Base-by-base conservation (phyloP, 2,329 filamentous ascomycete species). In the Teratosphaeria destructans region DNA sequence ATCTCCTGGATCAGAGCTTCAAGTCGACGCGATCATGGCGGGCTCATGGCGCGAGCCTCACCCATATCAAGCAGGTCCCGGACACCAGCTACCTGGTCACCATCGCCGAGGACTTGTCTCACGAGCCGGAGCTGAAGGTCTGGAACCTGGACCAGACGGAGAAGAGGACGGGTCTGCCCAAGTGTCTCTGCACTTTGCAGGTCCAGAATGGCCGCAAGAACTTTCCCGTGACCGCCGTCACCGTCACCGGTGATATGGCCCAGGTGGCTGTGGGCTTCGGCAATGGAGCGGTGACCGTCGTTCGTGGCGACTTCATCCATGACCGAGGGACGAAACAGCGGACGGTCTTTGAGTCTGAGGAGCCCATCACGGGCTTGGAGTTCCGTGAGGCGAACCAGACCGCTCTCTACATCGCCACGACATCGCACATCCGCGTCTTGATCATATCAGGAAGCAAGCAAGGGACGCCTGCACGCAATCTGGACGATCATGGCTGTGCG, bases 191-290 rank as follows among this genome's bases (percentile, higher is more conserved):
- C 70, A 94, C 88, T 0, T 77, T 96, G 57, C 85, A 82, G 26
- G 87, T 99, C 64, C 89, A 91, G 72, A 97, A 97, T 77, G 91
- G 89, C 49, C 84, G 89, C 71, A 91, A 93, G 71, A 90, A 89
- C 67, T 97, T 96, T 74, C 94, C 94, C n/a, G 89, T 96, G 63
- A 95, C 91, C 8, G 91, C 93, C 0, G 94, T 99, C 67, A 84
- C 91, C 12, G 88, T 90, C 0, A 84, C 94, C 32, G 88, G 91
- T 55, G 92, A 97, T 74, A 79, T 99, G 27, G 89, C 89, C 4
- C 94, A 99, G 76, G 84, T 97, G 32, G 94, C 93, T 3, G 88
- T 97, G 6, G 95, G 94, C 5, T 99, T 99, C 71, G 94, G 88
- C 12, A 97, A 99, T 74, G 94, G 94, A 7, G 86, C 92, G 0